These are phyloP conservation scores for Hypomyces perniciosus DNA, from an alignment of 2,329 filamentous ascomycete genomes.

Conservation along the genomic window DNA sequence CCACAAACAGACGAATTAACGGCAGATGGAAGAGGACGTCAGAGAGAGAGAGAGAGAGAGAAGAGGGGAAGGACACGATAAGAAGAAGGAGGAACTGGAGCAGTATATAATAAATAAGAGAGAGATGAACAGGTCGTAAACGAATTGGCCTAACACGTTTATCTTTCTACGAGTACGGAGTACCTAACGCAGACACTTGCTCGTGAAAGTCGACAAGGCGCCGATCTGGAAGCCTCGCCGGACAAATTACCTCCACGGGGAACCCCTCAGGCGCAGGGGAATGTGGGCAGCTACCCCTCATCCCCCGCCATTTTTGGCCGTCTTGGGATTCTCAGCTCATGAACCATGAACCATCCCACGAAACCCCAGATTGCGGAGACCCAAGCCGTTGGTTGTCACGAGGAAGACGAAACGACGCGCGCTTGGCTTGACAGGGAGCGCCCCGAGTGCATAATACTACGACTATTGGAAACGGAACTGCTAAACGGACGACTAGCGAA, in stretches of 20 bases:
- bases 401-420: not conserved
- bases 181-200: not conserved
- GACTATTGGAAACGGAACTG: too few species aligned
- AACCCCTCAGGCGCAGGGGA: not conserved
- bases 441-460: too few species aligned
- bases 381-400: conserved; percentile 2
- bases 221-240: not conserved
- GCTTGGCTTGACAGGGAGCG: too few species aligned
- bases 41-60: not conserved
- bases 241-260: conserved; percentile 11
- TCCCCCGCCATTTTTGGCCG: conserved; percentile 5
- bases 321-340: not conserved
- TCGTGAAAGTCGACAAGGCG: not conserved
- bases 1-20: not conserved
- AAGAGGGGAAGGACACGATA: not conserved
- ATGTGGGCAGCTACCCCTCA: conserved; percentile 10
- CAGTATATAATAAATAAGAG: not conserved
- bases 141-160: not conserved
- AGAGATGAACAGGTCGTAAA: not conserved
- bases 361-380: conserved; percentile 10
- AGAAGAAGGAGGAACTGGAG: not conserved
- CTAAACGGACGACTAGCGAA: too few species aligned
- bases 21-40: not conserved
- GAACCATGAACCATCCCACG: not conserved
- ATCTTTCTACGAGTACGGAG: not conserved